These are phyloP conservation scores for Mangifera indica DNA, from an alignment of 345 rosid genomes.

Conservation along the genomic window DNA sequence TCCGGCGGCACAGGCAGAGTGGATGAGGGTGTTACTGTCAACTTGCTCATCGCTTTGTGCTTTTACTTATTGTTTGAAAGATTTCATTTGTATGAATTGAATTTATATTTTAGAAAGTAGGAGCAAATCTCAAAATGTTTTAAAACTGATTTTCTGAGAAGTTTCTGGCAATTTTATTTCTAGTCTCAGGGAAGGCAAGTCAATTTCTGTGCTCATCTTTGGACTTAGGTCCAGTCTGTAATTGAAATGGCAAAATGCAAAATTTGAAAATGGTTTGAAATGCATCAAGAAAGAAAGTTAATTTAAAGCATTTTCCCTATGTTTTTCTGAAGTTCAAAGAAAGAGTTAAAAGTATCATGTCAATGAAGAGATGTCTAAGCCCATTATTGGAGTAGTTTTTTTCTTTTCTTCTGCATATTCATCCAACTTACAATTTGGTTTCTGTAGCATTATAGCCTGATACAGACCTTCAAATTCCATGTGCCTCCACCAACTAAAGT, in stretches of 20 bases:
- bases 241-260: no score
- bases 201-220: no score
- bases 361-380: neutral
- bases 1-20: constrained; percentile 52
- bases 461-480: neutral
- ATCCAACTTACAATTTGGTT: neutral
- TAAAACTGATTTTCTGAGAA: neutral
- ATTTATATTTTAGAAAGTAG: constrained; percentile 11
- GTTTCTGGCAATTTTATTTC: neutral
- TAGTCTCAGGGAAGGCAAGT: no score
- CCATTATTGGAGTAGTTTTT: neutral
- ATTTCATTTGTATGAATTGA: constrained; percentile 15
- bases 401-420: no score
- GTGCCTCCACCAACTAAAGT: neutral
- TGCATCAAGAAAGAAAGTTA: neutral
- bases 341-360: neutral
- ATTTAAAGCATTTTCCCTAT: neutral
- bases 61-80: constrained; percentile 4
- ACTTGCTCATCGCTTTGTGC: constrained; percentile 14
- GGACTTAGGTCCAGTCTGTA: no score
- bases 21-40: constrained; percentile 40
- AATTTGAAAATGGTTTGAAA: neutral
- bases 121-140: neutral
- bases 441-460: neutral
- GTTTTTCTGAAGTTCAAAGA: neutral